These are phyloP conservation scores for Yarrowia galli DNA, from an alignment of 1,139 yeast genomes.

Conservation along the genomic window DNA sequence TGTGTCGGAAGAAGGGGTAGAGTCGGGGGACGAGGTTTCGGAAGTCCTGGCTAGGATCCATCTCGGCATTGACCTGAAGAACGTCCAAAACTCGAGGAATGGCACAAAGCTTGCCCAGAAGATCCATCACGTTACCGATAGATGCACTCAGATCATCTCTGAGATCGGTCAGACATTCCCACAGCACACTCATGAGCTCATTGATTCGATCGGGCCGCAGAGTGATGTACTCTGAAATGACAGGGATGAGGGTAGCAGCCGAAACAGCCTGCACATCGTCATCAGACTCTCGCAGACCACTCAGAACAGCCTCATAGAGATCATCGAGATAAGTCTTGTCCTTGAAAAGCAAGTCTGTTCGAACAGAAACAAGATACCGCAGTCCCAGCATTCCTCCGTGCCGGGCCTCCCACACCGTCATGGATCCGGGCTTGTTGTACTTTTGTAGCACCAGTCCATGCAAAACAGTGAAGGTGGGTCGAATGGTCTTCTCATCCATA, in stretches of 20 bases:
- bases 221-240: conserved; percentile 81
- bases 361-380: conserved; percentile 87
- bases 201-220: conserved; percentile 68
- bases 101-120: conserved; percentile 85
- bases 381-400: conserved; percentile 98
- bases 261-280: conserved; percentile 98
- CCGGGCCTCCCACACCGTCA: conserved; percentile 90
- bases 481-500: conserved; percentile 61
- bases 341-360: conserved; percentile 74
- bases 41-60: conserved; percentile 62
- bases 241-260: conserved; percentile 91
- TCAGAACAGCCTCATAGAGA: conserved; percentile 83
- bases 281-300: conserved; percentile 82
- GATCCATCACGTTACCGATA: conserved; percentile 95
- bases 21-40: conserved; percentile 84
- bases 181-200: conserved; percentile 73
- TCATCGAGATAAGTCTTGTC: conserved; percentile 63
- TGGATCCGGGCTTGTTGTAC: conserved; percentile 54
- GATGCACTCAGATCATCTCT: conserved; percentile 94
- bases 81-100: conserved; percentile 74
- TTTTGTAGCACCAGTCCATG: conserved; percentile 73
- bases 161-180: conserved; percentile 85
- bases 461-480: conserved; percentile 69
- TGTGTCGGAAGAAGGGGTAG: conserved; percentile 92
- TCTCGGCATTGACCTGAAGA: conserved; percentile 61